phyloP scores from a whole-genome alignment of 345 rosid species.

The Pistacia vera region DNA sequence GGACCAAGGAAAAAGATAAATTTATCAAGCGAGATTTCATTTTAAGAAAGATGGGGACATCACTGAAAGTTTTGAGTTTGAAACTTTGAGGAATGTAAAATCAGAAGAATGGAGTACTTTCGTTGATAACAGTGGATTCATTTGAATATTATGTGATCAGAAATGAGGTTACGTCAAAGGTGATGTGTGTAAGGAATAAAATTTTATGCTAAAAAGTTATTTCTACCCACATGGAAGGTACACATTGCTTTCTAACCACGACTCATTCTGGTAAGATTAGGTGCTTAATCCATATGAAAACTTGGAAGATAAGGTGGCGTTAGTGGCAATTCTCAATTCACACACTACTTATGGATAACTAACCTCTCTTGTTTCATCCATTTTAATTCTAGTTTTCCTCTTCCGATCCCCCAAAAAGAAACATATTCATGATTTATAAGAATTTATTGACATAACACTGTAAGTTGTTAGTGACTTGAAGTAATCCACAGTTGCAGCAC shows the following conservation, averaged over 20 bases:
- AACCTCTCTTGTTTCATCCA: background rate
- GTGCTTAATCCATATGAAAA: conserved; percentile 27
- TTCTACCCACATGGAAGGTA: conserved; percentile 31
- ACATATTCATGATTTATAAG: conserved; percentile 6
- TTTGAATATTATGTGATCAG: conserved; percentile 6
- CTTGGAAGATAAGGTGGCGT: conserved; percentile 31
- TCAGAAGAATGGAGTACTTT: too few relatives aligned
- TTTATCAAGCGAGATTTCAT: too few relatives aligned
- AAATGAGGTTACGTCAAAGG: conserved; percentile 30
- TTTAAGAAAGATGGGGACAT: background rate
- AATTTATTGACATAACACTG: too few relatives aligned
- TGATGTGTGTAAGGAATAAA: conserved; percentile 12
- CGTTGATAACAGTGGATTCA: too few relatives aligned
- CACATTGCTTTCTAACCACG: conserved; percentile 28
- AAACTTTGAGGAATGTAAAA: conserved; percentile 12
- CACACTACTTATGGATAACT: conserved; percentile 9
- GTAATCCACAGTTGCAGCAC: conserved; percentile 5
- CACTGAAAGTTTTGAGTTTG: conserved; percentile 1
- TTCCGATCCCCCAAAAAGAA: conserved; percentile 5
- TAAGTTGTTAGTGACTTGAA: conserved; percentile 6
- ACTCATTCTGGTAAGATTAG: conserved; percentile 36
- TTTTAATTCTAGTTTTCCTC: background rate
- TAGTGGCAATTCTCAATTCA: conserved; percentile 30
- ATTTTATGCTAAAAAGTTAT: background rate
- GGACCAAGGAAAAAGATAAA: background rate